Conservation (phyloP, 1,284 basidiomycete genomes). For the Psilocybe mexicana region DNA sequence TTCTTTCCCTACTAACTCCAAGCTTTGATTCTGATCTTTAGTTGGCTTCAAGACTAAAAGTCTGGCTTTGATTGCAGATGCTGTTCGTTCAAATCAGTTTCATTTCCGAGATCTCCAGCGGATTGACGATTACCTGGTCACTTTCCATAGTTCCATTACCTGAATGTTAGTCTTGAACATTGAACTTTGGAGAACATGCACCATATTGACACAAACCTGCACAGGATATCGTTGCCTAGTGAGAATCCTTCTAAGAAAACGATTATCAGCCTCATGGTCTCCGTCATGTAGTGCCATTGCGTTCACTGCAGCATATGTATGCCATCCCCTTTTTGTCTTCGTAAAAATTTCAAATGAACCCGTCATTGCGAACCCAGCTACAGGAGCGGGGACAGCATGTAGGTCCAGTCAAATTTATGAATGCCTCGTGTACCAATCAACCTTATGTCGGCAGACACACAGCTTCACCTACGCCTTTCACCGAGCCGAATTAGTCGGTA, state of each 20-base stretch:
- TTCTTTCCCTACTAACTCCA: background rate
- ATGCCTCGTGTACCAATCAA: slow-evolving; percentile 3
- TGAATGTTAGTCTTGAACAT: slow-evolving; percentile 37
- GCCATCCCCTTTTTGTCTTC: background rate
- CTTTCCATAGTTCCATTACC: slow-evolving; percentile 44
- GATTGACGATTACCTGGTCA: slow-evolving; percentile 4
- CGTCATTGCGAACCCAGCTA: slow-evolving; percentile 2
- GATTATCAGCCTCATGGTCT: background rate
- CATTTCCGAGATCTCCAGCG: slow-evolving; percentile 10
- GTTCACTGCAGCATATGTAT: slow-evolving; percentile 19
- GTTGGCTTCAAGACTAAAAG: slow-evolving; percentile 51
- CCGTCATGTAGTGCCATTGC: slow-evolving; percentile 13
- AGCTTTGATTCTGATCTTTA: slow-evolving; percentile 18
- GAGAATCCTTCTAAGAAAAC: slow-evolving; percentile 8
- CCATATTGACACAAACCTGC: background rate
- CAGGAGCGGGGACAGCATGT: slow-evolving; percentile 41
- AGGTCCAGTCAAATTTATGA: slow-evolving; percentile 15
- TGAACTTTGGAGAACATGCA: background rate
- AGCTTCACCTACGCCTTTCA: slow-evolving; percentile 51
- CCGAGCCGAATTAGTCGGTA: slow-evolving; percentile 51
- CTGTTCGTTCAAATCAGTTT: slow-evolving; percentile 29
- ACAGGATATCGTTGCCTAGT: slow-evolving; percentile 45
- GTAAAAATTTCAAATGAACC: background rate
- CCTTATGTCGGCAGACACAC: slow-evolving; percentile 32
- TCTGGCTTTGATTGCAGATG: slow-evolving; percentile 50